Evolutionary conservation across 139 green algal species (phyloP), one percentile per base, ranked within the genome.

Genomic region (Coelastrella sp.): DNA sequence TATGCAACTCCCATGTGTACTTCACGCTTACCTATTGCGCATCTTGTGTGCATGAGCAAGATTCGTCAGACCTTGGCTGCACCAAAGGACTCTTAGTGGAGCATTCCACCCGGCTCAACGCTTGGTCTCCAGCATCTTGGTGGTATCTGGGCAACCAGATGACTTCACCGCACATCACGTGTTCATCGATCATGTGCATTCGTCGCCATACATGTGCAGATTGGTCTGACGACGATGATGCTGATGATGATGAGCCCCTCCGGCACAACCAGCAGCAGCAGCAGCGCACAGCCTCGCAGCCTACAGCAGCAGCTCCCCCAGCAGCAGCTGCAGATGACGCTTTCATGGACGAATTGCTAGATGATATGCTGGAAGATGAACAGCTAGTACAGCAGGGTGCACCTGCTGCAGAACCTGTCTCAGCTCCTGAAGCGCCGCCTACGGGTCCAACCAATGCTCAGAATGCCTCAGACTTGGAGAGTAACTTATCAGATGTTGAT

Each of bases 151-250:
- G 19, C n/a, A 10, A 19, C 2, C 17, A 32, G 32, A 47, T 47
- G 32, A 1, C 32, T 47, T 47, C 32, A 47, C 32, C 32, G 32
- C 32, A 47, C 23, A 57, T 80, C 19, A 19, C 1, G 4, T n/a
- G 19, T 58, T 23, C 13, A 57, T 58, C 22, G 19, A 47, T 47
- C 32, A 47, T 47, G 32, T 47, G 32, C 32, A 47, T 47, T 47
- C 32, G 32, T 47, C 32, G 32, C 32, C 32, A 47, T 47, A 47
- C 32, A 47, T 23, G 20, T 66, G 16, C 66, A 88, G 83, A 88
- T 16, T 88, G 83, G 83, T 88, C 83, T n/a, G 83, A 87, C 57
- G 79, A 85, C n/a, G 58, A 74, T 57, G 83, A 79, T 88, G 83
- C 65, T n/a, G 66, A 65, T 47, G 65, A 68, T 20, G 73, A 80